phyloP scores from a whole-genome alignment of 139 green algal species.

The Tetradesmus obliquus region DNA sequence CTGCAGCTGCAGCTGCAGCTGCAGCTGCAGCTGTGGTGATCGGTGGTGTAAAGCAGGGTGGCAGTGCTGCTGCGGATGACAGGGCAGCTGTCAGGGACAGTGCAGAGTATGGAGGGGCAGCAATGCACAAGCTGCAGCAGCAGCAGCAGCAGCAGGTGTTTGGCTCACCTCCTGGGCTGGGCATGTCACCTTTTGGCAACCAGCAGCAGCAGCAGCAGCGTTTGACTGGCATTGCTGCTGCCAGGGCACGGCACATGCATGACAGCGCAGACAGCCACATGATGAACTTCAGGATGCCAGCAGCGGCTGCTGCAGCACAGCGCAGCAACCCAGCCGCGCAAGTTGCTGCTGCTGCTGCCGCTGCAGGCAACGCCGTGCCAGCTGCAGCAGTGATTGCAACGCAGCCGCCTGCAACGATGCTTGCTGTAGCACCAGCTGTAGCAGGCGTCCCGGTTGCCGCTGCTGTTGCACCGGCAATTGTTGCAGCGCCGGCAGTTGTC shows the following conservation, averaged over 20 bases:
- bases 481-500: not conserved
- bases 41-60: not conserved
- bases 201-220: not conserved
- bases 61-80: too few species aligned
- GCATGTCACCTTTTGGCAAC: not conserved
- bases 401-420: not conserved
- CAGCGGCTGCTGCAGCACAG: not conserved
- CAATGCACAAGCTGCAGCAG: not conserved
- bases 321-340: not conserved
- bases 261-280: constrained; percentile 13
- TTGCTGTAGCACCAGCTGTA: too few species aligned
- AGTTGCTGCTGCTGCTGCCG: not conserved
- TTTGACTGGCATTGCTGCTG: not conserved
- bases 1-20: not conserved
- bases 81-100: not conserved
- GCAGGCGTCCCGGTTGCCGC: not conserved
- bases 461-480: not conserved
- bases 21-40: not conserved
- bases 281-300: not conserved
- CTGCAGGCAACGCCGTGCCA: not conserved
- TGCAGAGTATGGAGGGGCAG: not conserved
- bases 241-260: not conserved
- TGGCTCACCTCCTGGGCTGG: not conserved
- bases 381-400: not conserved
- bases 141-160: constrained; percentile 2